Evolutionary conservation across 192 early-diverging fungal genomes (phyloP).

Genomic region (Coemansia sp.): DNA sequence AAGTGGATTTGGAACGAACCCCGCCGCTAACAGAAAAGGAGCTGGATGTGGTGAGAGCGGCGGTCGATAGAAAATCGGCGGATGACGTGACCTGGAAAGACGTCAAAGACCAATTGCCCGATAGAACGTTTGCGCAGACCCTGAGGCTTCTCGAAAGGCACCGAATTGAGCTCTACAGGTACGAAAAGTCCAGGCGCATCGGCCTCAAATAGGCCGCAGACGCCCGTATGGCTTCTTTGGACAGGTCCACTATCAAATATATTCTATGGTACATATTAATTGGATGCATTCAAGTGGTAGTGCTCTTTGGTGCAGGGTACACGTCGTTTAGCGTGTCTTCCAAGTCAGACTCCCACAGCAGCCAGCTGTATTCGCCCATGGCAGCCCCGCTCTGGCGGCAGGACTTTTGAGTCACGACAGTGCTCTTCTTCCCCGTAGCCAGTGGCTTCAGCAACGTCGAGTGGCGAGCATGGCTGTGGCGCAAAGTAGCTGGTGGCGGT

Average conservation of each 20-base stretch:
- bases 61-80: not conserved
- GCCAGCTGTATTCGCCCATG: slow-evolving; percentile 25
- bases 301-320: slow-evolving; percentile 4
- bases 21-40: slow-evolving; percentile 4
- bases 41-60: not conserved
- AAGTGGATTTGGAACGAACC: too few relatives aligned
- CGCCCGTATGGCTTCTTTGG: too few relatives aligned
- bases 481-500: not conserved
- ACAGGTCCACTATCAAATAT: not conserved
- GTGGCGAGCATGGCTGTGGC: not conserved
- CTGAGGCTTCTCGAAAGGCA: not conserved
- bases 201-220: too few relatives aligned
- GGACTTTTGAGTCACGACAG: not conserved
- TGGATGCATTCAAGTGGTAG: not conserved
- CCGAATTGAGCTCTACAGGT: not conserved
- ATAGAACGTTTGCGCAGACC: slow-evolving; percentile 1
- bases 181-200: not conserved
- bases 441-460: not conserved
- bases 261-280: not conserved
- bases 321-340: slow-evolving; percentile 42
- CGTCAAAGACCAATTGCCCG: slow-evolving; percentile 8
- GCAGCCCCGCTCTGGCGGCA: slow-evolving; percentile 4
- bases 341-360: slow-evolving; percentile 49
- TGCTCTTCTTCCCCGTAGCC: not conserved
- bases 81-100: slow-evolving; percentile 12